These are phyloP conservation scores for Lanmaoa pseudosensibilis DNA, from an alignment of 768 basidiomycete species.

Conservation along the genomic window DNA sequence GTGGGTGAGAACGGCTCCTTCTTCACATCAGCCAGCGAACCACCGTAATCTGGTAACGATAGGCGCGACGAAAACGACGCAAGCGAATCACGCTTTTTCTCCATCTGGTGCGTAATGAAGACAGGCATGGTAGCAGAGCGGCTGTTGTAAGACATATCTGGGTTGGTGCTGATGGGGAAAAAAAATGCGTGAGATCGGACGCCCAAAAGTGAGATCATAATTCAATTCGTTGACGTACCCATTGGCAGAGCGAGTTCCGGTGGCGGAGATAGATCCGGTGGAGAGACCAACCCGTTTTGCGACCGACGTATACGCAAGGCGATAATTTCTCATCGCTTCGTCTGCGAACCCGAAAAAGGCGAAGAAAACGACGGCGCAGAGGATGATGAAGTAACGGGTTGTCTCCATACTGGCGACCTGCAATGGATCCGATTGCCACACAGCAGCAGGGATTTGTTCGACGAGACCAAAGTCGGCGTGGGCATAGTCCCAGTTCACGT, in stretches of 20 bases:
- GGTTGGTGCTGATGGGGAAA: constrained; percentile 19
- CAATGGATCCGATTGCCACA: constrained; percentile 39
- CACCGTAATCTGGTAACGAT: constrained; percentile 43
- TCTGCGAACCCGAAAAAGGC: constrained; percentile 69
- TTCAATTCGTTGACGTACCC: constrained; percentile 26
- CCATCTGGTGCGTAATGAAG: constrained; percentile 43
- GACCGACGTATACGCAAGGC: constrained; percentile 38
- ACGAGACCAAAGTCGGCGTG: constrained; percentile 45
- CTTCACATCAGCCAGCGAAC: constrained; percentile 31
- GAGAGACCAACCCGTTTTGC: constrained; percentile 36
- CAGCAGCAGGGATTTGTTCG: constrained; percentile 36
- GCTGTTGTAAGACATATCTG: constrained; percentile 22
- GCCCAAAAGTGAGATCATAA: background rate
- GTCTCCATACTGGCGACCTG: constrained; percentile 36
- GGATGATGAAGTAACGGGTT: constrained; percentile 46
- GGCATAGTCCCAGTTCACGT: constrained; percentile 47
- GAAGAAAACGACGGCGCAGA: constrained; percentile 62
- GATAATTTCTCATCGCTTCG: constrained; percentile 62
- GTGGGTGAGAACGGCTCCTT: constrained; percentile 23
- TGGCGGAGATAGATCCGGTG: constrained; percentile 25
- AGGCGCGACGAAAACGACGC: constrained; percentile 47
- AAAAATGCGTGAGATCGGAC: background rate
- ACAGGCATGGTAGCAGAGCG: constrained; percentile 39
- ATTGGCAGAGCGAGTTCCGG: constrained; percentile 24
- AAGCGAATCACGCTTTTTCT: constrained; percentile 49